phyloP scores from a whole-genome alignment of 1,284 basidiomycete species.

The Ustilago tritici region DNA sequence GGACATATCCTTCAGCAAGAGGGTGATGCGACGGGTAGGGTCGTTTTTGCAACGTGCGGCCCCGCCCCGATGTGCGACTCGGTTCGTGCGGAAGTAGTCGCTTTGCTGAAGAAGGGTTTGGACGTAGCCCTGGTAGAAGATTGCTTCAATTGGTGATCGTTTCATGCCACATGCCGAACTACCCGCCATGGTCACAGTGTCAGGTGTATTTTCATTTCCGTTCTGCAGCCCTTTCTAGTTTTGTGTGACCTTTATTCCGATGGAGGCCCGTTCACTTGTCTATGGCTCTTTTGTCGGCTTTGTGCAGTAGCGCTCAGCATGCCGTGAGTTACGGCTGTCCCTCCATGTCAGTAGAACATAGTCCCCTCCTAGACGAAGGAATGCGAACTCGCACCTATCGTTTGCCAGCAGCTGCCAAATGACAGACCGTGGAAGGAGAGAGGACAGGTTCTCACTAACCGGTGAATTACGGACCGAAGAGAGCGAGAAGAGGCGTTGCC shows the following conservation, averaged over 20 bases:
- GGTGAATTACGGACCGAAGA: conserved; percentile 3
- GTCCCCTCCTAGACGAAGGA: background rate
- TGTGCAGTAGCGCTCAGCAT: too few species aligned
- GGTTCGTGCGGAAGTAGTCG: conserved; percentile 29
- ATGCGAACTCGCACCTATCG: background rate
- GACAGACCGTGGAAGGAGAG: background rate
- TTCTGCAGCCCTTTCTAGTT: background rate
- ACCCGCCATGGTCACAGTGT: background rate
- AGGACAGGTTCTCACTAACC: background rate
- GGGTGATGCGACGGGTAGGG: conserved; percentile 4
- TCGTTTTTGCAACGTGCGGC: conserved; percentile 28
- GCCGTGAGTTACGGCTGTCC: too few species aligned
- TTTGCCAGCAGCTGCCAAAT: background rate
- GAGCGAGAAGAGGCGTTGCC: background rate
- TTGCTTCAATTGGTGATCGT: conserved; percentile 37
- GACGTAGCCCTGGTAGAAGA: conserved; percentile 34
- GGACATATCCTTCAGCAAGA: conserved; percentile 9
- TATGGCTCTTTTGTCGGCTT: too few species aligned
- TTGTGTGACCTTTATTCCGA: too few species aligned
- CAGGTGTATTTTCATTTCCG: background rate
- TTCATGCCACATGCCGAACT: too few species aligned
- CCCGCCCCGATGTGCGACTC: conserved; percentile 36
- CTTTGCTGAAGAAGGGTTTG: conserved; percentile 23
- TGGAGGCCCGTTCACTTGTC: background rate
- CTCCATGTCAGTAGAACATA: too few species aligned